A percentile compares a stretch with the other conserved stretches of the same genome.
phyloP scores from a whole-genome alignment of 306 rosid genomes.

The Chamaecrista fasciculata region DNA sequence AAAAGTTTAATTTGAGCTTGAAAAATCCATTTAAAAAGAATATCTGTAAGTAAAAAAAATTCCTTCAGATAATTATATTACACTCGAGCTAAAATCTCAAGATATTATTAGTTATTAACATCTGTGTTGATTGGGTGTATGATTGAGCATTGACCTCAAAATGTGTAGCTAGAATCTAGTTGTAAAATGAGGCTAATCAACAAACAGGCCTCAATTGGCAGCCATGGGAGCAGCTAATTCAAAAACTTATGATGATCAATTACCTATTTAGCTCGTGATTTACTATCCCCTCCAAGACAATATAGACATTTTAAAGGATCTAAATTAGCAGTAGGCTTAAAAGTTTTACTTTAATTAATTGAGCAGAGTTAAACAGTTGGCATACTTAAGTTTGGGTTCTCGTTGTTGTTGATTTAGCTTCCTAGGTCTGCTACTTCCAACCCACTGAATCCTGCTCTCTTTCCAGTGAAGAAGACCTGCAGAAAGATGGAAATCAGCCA shows the following conservation, averaged over 20 bases:
- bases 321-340: not conserved
- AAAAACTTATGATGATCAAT: not conserved
- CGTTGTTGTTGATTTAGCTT: slow-evolving; percentile 51
- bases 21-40: slow-evolving; percentile 15
- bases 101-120: not conserved
- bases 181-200: slow-evolving; percentile 16
- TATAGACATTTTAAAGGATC: not conserved
- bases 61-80: slow-evolving; percentile 13
- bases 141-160: slow-evolving; percentile 10
- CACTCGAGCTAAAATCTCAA: slow-evolving; percentile 6
- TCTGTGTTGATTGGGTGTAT: not conserved
- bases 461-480: slow-evolving; percentile 93
- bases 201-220: not conserved
- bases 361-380: slow-evolving; percentile 20
- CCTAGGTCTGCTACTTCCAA: slow-evolving; percentile 52
- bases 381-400: slow-evolving; percentile 60
- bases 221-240: slow-evolving; percentile 6
- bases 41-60: not conserved
- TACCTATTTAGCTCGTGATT: not conserved
- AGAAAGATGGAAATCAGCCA: slow-evolving; percentile 20
- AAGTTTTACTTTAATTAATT: not conserved
- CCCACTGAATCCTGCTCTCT: slow-evolving; percentile 84
- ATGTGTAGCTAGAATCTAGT: slow-evolving; percentile 3
- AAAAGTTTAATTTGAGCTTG: not conserved
- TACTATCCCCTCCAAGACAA: not conserved